Percentiles rank a stretch among this genome's conserved stretches.
These are phyloP conservation scores for Excoecaria agallocha DNA, from an alignment of 345 rosid genomes.

Conservation along the genomic window DNA sequence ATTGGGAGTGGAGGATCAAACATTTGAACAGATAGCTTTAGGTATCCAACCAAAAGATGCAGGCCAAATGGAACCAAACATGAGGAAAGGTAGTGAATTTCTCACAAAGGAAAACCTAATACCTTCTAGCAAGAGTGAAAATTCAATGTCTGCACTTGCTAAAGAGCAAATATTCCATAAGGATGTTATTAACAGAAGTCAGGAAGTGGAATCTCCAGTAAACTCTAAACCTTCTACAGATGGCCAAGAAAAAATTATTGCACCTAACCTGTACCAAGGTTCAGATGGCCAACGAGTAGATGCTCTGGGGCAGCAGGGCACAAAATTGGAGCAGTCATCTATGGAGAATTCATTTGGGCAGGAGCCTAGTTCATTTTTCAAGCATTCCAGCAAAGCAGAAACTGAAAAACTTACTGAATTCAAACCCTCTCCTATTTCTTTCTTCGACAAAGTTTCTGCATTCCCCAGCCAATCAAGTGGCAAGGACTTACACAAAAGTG, in stretches of 20 bases:
- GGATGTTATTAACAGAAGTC: slow-evolving; percentile 14
- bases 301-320: slow-evolving; percentile 32
- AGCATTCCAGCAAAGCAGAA: slow-evolving; percentile 26
- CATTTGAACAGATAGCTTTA: slow-evolving; percentile 19
- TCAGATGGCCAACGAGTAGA: slow-evolving; percentile 32
- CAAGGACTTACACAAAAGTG: slow-evolving; percentile 27
- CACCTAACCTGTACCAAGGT: slow-evolving; percentile 30
- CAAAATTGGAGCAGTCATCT: slow-evolving; percentile 40
- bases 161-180: slow-evolving; percentile 24
- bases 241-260: slow-evolving; percentile 31
- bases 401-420: slow-evolving; percentile 37
- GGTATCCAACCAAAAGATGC: slow-evolving; percentile 24
- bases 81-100: slow-evolving; percentile 20
- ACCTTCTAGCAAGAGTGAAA: slow-evolving; percentile 27
- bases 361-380: slow-evolving; percentile 24
- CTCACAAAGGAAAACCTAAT: slow-evolving; percentile 30
- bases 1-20: slow-evolving; percentile 32
- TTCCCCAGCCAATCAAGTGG: slow-evolving; percentile 27
- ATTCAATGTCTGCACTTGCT: slow-evolving; percentile 25
- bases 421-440: slow-evolving; percentile 30
- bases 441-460: slow-evolving; percentile 34
- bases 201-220: slow-evolving; percentile 21
- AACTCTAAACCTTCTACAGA: slow-evolving; percentile 25
- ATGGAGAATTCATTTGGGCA: slow-evolving; percentile 26
- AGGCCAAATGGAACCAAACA: slow-evolving; percentile 21